Evolutionary conservation across 1,284 basidiomycete genomes (phyloP).

Genomic region (Sanguinoderma infundibulare): DNA sequence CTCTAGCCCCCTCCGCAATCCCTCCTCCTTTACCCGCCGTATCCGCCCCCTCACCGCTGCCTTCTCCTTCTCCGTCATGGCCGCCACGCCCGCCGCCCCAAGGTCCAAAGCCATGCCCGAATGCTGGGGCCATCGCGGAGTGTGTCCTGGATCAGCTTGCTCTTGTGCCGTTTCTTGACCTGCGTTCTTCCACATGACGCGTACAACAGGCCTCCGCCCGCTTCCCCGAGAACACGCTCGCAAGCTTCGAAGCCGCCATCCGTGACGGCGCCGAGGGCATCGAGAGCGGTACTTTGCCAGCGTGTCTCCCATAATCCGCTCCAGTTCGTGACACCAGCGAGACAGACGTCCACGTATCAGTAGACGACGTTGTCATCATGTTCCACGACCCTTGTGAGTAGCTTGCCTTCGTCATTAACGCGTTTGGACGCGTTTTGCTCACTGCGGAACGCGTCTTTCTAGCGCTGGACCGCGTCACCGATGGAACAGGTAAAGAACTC

Average conservation of each 20-base stretch:
- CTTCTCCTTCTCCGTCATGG: constrained; percentile 8
- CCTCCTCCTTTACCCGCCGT: background rate
- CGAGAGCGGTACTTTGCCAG: constrained; percentile 79
- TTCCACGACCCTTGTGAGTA: constrained; percentile 89
- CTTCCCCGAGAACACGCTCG: constrained; percentile 92
- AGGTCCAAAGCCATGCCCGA: constrained; percentile 44
- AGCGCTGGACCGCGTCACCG: constrained; percentile 73
- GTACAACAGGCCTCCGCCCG: constrained; percentile 78
- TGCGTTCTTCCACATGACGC: constrained; percentile 17
- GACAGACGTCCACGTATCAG: constrained; percentile 94
- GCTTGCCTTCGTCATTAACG: constrained; percentile 12
- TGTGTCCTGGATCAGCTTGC: constrained; percentile 46
- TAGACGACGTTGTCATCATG: constrained; percentile 91
- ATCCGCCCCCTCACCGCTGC: background rate
- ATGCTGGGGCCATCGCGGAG: constrained; percentile 96
- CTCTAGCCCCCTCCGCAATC: background rate
- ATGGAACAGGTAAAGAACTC: constrained; percentile 56
- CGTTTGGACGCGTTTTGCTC: constrained; percentile 4
- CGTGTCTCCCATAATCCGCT: constrained; percentile 34
- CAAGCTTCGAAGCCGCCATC: constrained; percentile 93
- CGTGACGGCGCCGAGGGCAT: constrained; percentile 94
- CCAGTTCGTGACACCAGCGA: constrained; percentile 38
- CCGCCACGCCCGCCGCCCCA: constrained; percentile 23
- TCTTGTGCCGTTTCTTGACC: constrained; percentile 14
- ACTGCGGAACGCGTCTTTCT: constrained; percentile 16